These are phyloP conservation scores for Mycena albidolilacea DNA, from an alignment of 768 basidiomycete genomes.

Conservation along the genomic window DNA sequence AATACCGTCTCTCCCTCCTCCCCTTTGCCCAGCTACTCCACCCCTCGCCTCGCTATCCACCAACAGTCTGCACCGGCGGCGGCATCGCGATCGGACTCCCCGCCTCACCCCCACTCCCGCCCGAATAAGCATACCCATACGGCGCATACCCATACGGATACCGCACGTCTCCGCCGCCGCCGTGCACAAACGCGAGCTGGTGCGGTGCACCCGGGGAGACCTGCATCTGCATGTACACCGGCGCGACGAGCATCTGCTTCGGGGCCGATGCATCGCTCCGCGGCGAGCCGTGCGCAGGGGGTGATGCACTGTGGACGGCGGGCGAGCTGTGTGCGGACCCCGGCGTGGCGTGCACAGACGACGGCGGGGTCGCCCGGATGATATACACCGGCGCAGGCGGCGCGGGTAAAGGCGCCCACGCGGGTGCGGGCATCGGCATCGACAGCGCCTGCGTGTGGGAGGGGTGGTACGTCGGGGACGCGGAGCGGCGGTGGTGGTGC, in stretches of 20 bases:
- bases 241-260: slow-evolving; percentile 34
- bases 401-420: slow-evolving; percentile 20
- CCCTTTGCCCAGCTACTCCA: too few species aligned
- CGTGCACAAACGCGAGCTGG: slow-evolving; percentile 11
- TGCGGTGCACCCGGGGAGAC: slow-evolving; percentile 1
- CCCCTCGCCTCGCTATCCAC: not conserved
- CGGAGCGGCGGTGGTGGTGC: slow-evolving; percentile 35
- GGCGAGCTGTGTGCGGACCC: not conserved
- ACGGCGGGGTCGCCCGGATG: slow-evolving; percentile 27
- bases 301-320: not conserved
- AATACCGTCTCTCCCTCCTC: too few species aligned
- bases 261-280: not conserved
- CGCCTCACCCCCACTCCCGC: not conserved
- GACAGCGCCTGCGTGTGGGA: not conserved
- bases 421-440: not conserved
- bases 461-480: slow-evolving; percentile 27
- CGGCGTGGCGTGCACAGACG: not conserved
- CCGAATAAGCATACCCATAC: slow-evolving; percentile 7
- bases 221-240: slow-evolving; percentile 40
- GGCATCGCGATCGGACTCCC: slow-evolving; percentile 32
- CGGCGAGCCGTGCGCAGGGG: too few species aligned
- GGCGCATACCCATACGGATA: not conserved
- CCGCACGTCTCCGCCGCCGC: not conserved
- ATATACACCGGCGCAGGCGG: slow-evolving; percentile 35
- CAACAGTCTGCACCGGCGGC: slow-evolving; percentile 21